Evolutionary conservation across 305 asterid species (phyloP).

Genomic region (Fraxinus xanthoxyloides): DNA sequence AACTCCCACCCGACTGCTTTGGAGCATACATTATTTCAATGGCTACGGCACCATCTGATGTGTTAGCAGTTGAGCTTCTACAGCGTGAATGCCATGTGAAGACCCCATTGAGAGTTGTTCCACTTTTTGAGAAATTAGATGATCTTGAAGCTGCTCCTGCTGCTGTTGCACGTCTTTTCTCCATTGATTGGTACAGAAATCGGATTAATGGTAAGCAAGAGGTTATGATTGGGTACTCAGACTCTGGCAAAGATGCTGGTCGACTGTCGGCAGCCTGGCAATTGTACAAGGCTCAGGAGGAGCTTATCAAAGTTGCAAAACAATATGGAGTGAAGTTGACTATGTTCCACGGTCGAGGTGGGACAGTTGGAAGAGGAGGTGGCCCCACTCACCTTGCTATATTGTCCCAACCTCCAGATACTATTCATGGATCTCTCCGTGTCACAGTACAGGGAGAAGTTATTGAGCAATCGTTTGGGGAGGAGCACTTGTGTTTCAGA

Average conservation of each 20-base stretch:
- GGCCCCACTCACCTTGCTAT: slow-evolving; percentile 67
- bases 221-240: slow-evolving; percentile 60
- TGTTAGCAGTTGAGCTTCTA: slow-evolving; percentile 56
- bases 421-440: slow-evolving; percentile 49
- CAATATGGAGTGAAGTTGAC: slow-evolving; percentile 48
- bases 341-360: slow-evolving; percentile 64
- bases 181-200: slow-evolving; percentile 51
- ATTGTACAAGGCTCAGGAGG: slow-evolving; percentile 57
- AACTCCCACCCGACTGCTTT: slow-evolving; percentile 52
- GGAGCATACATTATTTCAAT: slow-evolving; percentile 58
- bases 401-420: slow-evolving; percentile 58
- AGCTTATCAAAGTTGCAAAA: slow-evolving; percentile 50
- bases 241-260: slow-evolving; percentile 62
- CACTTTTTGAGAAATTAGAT: slow-evolving; percentile 54
- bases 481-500: slow-evolving; percentile 54
- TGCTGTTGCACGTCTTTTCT: slow-evolving; percentile 56
- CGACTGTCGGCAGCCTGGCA: slow-evolving; percentile 60
- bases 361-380: slow-evolving; percentile 62
- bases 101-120: slow-evolving; percentile 49
- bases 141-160: slow-evolving; percentile 57
- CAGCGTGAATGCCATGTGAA: slow-evolving; percentile 55
- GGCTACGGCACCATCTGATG: slow-evolving; percentile 56
- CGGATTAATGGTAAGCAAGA: slow-evolving; percentile 57
- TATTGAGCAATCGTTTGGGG: slow-evolving; percentile 63
- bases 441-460: slow-evolving; percentile 63